Conservation (phyloP, 768 basidiomycete species). For the Kwoniella sp. region DNA sequence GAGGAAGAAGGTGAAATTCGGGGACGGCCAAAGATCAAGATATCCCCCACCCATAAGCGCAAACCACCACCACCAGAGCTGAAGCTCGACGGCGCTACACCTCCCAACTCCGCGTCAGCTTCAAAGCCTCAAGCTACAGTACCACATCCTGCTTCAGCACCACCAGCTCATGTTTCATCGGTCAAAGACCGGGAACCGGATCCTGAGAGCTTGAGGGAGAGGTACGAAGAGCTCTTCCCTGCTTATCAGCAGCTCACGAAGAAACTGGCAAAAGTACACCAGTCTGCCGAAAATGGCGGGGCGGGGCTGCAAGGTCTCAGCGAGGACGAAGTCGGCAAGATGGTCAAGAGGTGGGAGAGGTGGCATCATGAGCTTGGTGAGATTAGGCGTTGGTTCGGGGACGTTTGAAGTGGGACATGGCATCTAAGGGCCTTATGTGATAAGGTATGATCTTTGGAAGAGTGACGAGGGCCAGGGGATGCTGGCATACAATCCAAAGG, state of each 20-base stretch:
- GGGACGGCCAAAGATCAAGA: constrained; percentile 17
- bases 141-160: constrained; percentile 6
- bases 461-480: no score
- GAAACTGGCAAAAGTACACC: constrained; percentile 33
- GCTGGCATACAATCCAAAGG: no score
- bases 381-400: constrained; percentile 44
- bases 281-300: constrained; percentile 29
- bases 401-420: background rate
- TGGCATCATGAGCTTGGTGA: constrained; percentile 44
- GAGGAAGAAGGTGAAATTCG: constrained; percentile 25
- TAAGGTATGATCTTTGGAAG: no score
- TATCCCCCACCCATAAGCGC: constrained; percentile 16
- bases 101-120: background rate
- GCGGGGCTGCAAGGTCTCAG: constrained; percentile 20
- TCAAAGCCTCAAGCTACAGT: background rate
- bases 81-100: constrained; percentile 10
- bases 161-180: background rate
- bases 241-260: constrained; percentile 40
- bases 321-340: constrained; percentile 29
- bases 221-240: constrained; percentile 46
- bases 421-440: no score
- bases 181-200: constrained; percentile 4
- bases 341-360: constrained; percentile 42
- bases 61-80: constrained; percentile 25
- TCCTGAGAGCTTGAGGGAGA: constrained; percentile 31